Evolutionary conservation across 1,284 basidiomycete species (phyloP), one percentile per base, ranked within the genome.

Genomic region (Microstroma glucosiphilum): DNA sequence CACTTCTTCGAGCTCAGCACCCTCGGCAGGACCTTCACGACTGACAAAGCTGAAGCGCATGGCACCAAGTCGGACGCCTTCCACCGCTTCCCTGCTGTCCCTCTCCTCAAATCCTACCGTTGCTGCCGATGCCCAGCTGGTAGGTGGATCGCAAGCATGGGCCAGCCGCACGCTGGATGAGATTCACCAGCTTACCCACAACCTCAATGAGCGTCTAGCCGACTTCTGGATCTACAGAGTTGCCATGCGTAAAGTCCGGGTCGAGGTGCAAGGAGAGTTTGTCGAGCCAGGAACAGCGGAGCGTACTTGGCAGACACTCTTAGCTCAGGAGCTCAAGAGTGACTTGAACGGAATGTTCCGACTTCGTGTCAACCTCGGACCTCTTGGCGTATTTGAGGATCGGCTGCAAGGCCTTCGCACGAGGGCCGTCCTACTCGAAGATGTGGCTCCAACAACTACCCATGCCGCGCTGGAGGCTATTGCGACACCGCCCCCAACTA

Each of bases 201-300:
- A 71, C 40, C 64, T 75, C 26, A 57, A 65, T 6, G 41, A 59
- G 6, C 63, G 73, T 11, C 63, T 75, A 26, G 49, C 64, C 25
- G 70, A 65, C 41, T 74, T 74, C 30, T 75, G 73, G 73, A 68
- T 69, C 42, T 74, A 72, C 46, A 62, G 72, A 41, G 69, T 63
- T 2, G 63, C 67, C 0, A 56, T 65, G 40, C 60, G 62, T 13
- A 63, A 69, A 15, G 69, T 75, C 9, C 58, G 60, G 25, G 64
- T 75, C 55, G 72, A 75, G 26, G 51, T 75, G 15, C 53, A 7
- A 15, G 56, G 56, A 19, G 21, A 37, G 12, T 17, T 40, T 23
- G 37, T 57, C 15, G 17, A 37, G 62, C 64, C 3, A 51, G 61
- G 48, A 62, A 62, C 13, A 26, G 62, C 26, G 41, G 60, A 0